Evolutionary conservation across 768 basidiomycete species (phyloP).

Genomic region (Rossbeevera mucosa): DNA sequence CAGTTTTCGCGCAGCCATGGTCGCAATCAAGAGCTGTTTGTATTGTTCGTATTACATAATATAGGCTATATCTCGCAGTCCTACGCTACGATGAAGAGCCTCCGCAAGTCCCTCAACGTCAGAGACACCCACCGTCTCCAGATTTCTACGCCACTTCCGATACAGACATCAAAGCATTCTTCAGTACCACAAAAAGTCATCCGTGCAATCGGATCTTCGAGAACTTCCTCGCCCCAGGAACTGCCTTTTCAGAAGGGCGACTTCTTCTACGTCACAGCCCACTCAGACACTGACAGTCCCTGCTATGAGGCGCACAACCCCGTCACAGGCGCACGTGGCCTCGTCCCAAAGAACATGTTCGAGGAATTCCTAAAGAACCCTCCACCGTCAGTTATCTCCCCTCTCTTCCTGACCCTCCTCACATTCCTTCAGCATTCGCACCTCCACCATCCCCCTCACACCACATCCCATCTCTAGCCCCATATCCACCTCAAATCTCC

Average conservation of each 20-base stretch:
- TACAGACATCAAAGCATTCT: constrained; percentile 42
- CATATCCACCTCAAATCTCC: constrained; percentile 30
- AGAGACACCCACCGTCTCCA: constrained; percentile 56
- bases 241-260: constrained; percentile 91
- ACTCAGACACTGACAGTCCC: constrained; percentile 48
- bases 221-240: constrained; percentile 72
- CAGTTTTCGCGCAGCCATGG: constrained; percentile 87
- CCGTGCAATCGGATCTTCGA: constrained; percentile 66
- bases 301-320: constrained; percentile 98
- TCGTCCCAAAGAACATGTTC: constrained; percentile 83
- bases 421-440: constrained; percentile 33
- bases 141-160: constrained; percentile 65
- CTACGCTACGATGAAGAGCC: constrained; percentile 60
- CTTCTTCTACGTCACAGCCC: constrained; percentile 93
- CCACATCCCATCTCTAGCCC: constrained; percentile 26
- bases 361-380: constrained; percentile 83
- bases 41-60: constrained; percentile 23
- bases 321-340: constrained; percentile 81
- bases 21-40: constrained; percentile 8
- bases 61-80: neutral
- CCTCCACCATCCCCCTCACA: constrained; percentile 32
- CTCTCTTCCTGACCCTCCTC: neutral
- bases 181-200: constrained; percentile 82
- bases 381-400: constrained; percentile 36
- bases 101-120: constrained; percentile 68